Conservation (phyloP, 2,329 filamentous ascomycete species). For the Beauveria bassiana region DNA sequence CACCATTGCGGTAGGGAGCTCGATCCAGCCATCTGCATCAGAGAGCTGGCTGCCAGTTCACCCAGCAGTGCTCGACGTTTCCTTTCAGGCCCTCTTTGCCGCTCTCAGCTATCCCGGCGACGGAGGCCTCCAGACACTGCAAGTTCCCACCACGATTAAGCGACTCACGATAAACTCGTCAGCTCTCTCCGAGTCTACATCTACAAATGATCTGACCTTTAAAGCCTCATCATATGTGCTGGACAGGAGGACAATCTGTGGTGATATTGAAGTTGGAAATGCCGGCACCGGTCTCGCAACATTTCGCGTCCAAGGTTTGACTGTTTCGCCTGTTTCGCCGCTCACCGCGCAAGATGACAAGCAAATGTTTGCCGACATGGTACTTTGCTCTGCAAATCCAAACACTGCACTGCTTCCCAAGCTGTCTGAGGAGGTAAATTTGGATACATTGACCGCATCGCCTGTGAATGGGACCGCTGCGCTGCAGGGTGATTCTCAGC, state of each 20-base stretch:
- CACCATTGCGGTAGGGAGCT: conserved; percentile 7
- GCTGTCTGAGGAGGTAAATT: background rate
- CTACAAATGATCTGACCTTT: background rate
- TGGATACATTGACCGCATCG: background rate
- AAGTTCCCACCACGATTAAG: conserved; percentile 22
- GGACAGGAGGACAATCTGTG: background rate
- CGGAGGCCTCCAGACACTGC: conserved; percentile 23
- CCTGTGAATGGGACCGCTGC: background rate
- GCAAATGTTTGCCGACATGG: conserved; percentile 4
- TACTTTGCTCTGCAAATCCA: background rate
- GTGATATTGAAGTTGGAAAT: background rate
- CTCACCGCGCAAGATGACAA: background rate
- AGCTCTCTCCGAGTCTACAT: background rate
- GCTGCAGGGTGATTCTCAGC: too few species aligned
- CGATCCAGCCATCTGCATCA: background rate
- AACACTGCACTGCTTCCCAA: background rate
- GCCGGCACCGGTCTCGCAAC: background rate
- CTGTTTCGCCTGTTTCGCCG: background rate
- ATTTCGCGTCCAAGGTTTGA: background rate
- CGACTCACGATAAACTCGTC: conserved; percentile 5
- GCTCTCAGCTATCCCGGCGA: conserved; percentile 26
- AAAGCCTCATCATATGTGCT: background rate
- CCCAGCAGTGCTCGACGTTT: conserved; percentile 25
- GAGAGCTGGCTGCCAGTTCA: conserved; percentile 20
- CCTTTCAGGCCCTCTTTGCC: conserved; percentile 26